Conservation (phyloP, 371 early-diverging fungal species). For the Choanephora cucurbitarum region DNA sequence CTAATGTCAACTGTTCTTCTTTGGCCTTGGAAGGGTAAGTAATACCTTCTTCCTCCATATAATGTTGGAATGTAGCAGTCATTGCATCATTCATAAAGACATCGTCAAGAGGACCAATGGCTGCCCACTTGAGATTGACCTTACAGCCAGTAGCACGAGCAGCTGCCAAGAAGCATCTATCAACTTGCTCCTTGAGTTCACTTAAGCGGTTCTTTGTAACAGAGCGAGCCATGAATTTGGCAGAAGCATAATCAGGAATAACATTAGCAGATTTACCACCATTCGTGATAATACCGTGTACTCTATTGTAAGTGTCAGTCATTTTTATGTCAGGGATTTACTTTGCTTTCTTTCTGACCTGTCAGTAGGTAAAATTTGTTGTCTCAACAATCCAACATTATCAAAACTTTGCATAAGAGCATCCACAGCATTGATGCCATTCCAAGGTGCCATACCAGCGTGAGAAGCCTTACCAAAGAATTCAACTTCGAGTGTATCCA, state of each 20-base stretch:
- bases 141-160: slow-evolving; percentile 71
- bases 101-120: slow-evolving; percentile 41
- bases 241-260: slow-evolving; percentile 64
- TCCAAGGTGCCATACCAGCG: slow-evolving; percentile 58
- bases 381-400: slow-evolving; percentile 66
- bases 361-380: slow-evolving; percentile 64
- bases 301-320: slow-evolving; percentile 26
- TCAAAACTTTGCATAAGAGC: slow-evolving; percentile 64
- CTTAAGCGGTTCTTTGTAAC: slow-evolving; percentile 45
- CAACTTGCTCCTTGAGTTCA: slow-evolving; percentile 48
- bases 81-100: slow-evolving; percentile 59
- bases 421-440: slow-evolving; percentile 78
- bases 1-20: slow-evolving; percentile 43
- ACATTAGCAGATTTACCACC: slow-evolving; percentile 65
- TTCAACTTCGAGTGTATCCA: slow-evolving; percentile 49
- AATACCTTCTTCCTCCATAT: slow-evolving; percentile 52
- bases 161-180: slow-evolving; percentile 64
- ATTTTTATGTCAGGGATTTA: too few species aligned
- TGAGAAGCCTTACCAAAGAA: slow-evolving; percentile 68
- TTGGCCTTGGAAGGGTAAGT: slow-evolving; percentile 32
- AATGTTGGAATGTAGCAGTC: slow-evolving; percentile 52
- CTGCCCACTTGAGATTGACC: slow-evolving; percentile 52
- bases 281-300: slow-evolving; percentile 75
- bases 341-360: too few species aligned
- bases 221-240: slow-evolving; percentile 59